Evolutionary conservation across 1,284 basidiomycete genomes (phyloP).

Genomic region (Ganoderma multipileum): DNA sequence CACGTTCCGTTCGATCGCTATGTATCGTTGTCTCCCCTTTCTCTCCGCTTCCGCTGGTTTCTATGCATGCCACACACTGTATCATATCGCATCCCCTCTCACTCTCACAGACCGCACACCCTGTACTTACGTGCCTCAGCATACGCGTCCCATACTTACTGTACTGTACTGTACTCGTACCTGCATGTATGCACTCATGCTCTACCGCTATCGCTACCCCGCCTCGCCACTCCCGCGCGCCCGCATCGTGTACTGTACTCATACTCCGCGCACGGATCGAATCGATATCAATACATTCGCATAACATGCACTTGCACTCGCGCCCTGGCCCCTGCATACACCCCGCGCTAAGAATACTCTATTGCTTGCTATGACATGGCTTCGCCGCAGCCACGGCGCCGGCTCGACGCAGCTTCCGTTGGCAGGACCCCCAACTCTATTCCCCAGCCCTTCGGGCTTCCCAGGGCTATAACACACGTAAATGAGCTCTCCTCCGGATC

Average conservation of each 20-base stretch:
- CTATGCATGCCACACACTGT: conserved; percentile 8
- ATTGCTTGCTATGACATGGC: background rate
- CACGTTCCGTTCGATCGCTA: conserved; percentile 2
- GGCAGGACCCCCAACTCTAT: background rate
- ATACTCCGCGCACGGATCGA: background rate
- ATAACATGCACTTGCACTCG: background rate
- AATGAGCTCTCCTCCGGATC: background rate
- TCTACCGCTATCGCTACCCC: conserved; percentile 4
- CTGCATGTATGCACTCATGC: background rate
- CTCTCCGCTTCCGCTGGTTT: background rate
- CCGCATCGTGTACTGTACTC: conserved; percentile 2
- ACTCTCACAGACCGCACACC: background rate
- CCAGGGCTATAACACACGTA: background rate
- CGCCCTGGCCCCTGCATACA: background rate
- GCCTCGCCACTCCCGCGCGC: background rate
- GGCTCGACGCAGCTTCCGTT: background rate
- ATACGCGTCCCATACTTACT: background rate
- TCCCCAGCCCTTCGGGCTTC: background rate
- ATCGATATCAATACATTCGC: conserved; percentile 8
- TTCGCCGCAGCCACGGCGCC: background rate
- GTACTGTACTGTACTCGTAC: background rate
- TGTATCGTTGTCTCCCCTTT: conserved; percentile 5
- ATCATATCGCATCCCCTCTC: conserved; percentile 12
- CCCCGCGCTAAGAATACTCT: background rate
- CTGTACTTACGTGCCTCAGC: background rate